Conservation (phyloP, 2,329 filamentous ascomycete genomes). For the Canariomyces notabilis region DNA sequence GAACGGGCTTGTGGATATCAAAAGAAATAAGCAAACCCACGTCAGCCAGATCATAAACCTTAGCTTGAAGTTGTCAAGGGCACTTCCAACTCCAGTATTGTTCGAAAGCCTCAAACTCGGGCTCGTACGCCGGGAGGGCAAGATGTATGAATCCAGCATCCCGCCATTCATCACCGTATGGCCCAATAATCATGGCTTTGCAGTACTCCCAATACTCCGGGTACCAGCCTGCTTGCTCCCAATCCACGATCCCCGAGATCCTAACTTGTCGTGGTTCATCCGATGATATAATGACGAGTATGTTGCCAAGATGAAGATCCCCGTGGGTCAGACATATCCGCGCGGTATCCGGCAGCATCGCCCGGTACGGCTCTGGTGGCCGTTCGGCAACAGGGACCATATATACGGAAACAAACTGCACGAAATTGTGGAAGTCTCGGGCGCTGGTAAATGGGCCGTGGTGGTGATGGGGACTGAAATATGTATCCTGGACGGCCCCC, state of each 20-base stretch:
- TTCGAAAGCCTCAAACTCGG: neutral
- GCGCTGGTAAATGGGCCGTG: neutral
- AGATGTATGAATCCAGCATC: too few species aligned
- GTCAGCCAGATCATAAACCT: too few species aligned
- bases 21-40: too few species aligned
- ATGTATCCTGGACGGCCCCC: neutral
- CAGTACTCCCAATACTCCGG: conserved; percentile 3
- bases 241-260: neutral
- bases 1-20: too few species aligned
- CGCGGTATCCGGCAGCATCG: neutral
- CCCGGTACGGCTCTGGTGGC: neutral
- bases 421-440: neutral
- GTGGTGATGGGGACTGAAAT: neutral
- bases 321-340: neutral
- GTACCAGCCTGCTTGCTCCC: conserved; percentile 2
- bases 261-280: neutral
- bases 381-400: neutral
- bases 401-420: neutral
- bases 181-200: conserved; percentile 2
- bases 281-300: neutral
- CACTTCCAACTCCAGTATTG: too few species aligned
- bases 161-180: neutral
- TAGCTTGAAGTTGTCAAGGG: too few species aligned
- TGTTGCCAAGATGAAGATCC: neutral
- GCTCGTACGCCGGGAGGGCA: too few species aligned